Evolutionary conservation across 2,329 filamentous ascomycete genomes (phyloP).

Genomic region (Aureobasidium zeae): DNA sequence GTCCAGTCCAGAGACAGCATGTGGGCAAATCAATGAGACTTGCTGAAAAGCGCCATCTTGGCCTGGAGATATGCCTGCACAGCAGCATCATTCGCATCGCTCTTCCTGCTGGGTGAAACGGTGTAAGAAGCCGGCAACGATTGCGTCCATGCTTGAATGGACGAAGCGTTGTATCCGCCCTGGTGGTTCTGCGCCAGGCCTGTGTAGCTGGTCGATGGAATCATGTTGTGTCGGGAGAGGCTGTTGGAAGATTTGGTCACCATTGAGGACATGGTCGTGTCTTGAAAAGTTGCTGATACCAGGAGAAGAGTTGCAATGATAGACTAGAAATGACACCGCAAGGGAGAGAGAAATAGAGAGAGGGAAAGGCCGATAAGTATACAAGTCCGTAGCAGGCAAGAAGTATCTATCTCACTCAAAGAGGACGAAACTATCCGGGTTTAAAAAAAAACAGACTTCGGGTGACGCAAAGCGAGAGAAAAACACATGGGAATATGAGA

Average conservation of each 20-base stretch:
- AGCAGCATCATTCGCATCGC: slow-evolving; percentile 20
- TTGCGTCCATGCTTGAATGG: slow-evolving; percentile 18
- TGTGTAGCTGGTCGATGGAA: background rate
- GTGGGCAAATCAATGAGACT: too few relatives aligned
- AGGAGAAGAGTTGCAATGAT: too few relatives aligned
- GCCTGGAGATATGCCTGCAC: slow-evolving; percentile 29
- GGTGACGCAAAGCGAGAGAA: too few relatives aligned
- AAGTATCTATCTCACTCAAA: too few relatives aligned
- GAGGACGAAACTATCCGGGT: too few relatives aligned
- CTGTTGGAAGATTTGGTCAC: slow-evolving; percentile 5
- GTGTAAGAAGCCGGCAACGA: slow-evolving; percentile 9
- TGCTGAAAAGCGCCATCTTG: slow-evolving; percentile 30
- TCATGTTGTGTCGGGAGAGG: slow-evolving; percentile 4
- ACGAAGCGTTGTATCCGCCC: slow-evolving; percentile 16
- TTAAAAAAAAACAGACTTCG: too few relatives aligned
- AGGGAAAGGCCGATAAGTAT: background rate
- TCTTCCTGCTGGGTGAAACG: background rate
- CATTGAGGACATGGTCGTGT: slow-evolving; percentile 7
- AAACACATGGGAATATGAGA: too few relatives aligned
- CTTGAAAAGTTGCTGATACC: too few relatives aligned
- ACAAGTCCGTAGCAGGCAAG: too few relatives aligned
- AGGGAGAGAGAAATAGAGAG: background rate
- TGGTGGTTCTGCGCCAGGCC: slow-evolving; percentile 1
- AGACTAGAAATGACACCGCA: too few relatives aligned
- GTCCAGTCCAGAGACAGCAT: too few relatives aligned